A percentile compares a stretch with the other conserved stretches of the same genome.
Evolutionary conservation across 306 rosid species (phyloP).

Genomic region (Prosopis cineraria): DNA sequence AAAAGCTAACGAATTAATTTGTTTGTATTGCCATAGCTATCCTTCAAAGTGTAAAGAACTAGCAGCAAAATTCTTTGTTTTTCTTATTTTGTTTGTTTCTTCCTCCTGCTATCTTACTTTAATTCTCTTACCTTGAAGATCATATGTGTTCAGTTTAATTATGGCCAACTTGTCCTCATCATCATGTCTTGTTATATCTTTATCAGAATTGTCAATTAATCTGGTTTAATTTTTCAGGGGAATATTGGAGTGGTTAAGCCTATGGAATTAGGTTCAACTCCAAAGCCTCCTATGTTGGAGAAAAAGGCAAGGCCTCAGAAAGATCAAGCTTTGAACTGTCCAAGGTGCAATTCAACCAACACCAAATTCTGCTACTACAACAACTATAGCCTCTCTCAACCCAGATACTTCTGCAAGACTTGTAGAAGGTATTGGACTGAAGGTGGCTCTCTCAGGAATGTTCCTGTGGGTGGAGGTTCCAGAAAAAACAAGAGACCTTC

Average conservation of each 20-base stretch:
- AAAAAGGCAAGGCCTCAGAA: constrained; percentile 77
- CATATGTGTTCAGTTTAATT: neutral
- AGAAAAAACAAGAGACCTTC: constrained; percentile 86
- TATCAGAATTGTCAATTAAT: constrained; percentile 19
- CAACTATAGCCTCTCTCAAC: constrained; percentile 93
- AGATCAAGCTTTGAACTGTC: constrained; percentile 90
- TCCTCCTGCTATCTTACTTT: constrained; percentile 32
- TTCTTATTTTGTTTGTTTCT: constrained; percentile 46
- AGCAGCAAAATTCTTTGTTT: constrained; percentile 41
- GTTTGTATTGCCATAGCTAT: constrained; percentile 42
- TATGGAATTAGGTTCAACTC: constrained; percentile 62
- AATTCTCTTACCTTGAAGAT: neutral
- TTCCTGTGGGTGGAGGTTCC: constrained; percentile 98
- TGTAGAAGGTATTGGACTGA: constrained; percentile 99
- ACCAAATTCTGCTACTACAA: constrained; percentile 98
- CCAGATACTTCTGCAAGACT: constrained; percentile 92
- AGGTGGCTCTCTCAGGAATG: constrained; percentile 93
- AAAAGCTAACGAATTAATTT: constrained; percentile 38
- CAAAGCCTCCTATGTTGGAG: constrained; percentile 48
- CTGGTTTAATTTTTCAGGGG: constrained; percentile 34
- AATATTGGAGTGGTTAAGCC: constrained; percentile 51
- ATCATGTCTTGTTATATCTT: constrained; percentile 11
- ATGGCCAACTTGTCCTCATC: constrained; percentile 32
- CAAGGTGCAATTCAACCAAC: constrained; percentile 95
- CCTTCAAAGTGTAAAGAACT: constrained; percentile 45